phyloP scores from a whole-genome alignment of 75 land plant species.

The Sequoiadendron giganteum region DNA sequence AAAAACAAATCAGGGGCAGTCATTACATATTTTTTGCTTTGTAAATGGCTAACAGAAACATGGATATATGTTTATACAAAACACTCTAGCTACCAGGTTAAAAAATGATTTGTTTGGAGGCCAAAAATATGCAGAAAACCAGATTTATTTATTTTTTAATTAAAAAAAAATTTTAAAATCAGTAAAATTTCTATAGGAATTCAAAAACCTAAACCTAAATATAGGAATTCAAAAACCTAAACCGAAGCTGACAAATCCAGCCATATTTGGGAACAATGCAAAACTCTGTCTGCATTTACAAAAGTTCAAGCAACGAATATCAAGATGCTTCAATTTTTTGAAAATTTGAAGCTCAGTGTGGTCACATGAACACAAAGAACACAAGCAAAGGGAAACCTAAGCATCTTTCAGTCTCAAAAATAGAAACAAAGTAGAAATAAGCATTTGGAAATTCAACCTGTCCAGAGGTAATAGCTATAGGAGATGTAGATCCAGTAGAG shows the following conservation, averaged over 20 bases:
- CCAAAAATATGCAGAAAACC: background rate
- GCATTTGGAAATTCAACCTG: background rate
- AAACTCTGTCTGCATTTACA: no score
- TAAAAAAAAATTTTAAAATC: no score
- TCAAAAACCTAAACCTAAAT: no score
- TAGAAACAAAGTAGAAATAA: background rate
- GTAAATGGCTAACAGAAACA: background rate
- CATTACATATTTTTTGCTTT: background rate
- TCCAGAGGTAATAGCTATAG: background rate
- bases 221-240: no score
- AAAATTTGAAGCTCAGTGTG: no score
- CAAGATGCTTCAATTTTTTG: background rate
- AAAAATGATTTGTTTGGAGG: background rate
- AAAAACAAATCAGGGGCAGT: no score
- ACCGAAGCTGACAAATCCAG: no score
- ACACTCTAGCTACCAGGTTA: background rate
- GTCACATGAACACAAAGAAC: background rate
- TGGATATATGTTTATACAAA: background rate
- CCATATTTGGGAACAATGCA: no score
- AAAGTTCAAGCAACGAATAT: background rate
- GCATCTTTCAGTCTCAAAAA: background rate
- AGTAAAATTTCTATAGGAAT: background rate
- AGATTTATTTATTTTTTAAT: background rate
- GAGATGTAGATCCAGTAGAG: slow-evolving; percentile 4
- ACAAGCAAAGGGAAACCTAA: background rate